Evolutionary conservation across 805 yeast species (phyloP).

Genomic region (Blastobotrys muscicola): DNA sequence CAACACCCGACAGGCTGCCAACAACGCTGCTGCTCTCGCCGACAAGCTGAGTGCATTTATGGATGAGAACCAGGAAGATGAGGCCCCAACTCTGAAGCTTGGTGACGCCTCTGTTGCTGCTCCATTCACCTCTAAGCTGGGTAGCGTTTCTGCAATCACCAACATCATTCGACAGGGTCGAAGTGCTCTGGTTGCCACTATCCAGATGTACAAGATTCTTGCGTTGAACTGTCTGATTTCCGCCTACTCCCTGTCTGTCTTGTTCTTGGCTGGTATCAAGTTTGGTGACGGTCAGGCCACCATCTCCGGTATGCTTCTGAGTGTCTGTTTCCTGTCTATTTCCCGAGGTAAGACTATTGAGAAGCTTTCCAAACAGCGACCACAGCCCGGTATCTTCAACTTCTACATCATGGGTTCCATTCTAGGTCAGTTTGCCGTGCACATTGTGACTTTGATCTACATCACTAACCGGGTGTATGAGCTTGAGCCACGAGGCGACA

Average conservation of each 20-base stretch:
- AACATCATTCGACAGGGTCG: constrained; percentile 96
- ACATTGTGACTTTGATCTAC: constrained; percentile 71
- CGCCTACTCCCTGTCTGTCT: constrained; percentile 89
- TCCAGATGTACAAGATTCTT: constrained; percentile 96
- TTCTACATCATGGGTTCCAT: constrained; percentile 96
- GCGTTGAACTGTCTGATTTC: constrained; percentile 95
- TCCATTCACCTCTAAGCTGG: constrained; percentile 90
- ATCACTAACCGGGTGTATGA: constrained; percentile 75
- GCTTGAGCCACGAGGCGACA: constrained; percentile 87
- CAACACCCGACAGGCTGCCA: constrained; percentile 23
- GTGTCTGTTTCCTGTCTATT: constrained; percentile 90
- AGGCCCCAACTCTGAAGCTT: constrained; percentile 85
- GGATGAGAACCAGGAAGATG: constrained; percentile 54
- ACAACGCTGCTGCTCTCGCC: constrained; percentile 40
- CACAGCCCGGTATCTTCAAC: constrained; percentile 95
- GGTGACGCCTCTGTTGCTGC: constrained; percentile 99
- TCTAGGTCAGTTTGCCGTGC: constrained; percentile 92
- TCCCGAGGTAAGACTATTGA: constrained; percentile 89
- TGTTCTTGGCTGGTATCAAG: constrained; percentile 94
- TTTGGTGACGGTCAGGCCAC: constrained; percentile 99
- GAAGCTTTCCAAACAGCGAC: constrained; percentile 84
- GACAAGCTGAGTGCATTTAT: constrained; percentile 52
- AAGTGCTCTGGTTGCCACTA: constrained; percentile 92
- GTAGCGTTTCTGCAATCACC: constrained; percentile 87
- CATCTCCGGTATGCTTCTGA: constrained; percentile 81